Base-by-base conservation (phyloP, 805 yeast species). In the Hanseniaspora thailandica region DNA sequence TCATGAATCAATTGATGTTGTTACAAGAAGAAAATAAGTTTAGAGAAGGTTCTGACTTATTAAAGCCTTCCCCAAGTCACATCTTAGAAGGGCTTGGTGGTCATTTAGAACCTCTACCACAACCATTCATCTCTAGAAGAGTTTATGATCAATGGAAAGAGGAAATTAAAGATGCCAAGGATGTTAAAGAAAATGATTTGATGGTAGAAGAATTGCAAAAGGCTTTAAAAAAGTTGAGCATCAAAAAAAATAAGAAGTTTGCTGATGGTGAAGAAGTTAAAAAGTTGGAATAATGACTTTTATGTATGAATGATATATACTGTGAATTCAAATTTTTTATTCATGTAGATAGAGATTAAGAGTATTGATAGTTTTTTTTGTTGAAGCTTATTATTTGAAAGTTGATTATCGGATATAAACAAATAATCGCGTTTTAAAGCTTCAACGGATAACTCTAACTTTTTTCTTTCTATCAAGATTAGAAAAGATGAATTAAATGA, bases 41-140 rank as follows among this genome's bases (percentile, higher is more conserved):
- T 5, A 26, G 20, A 17, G 57, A 68, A 20, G 93, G 94, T 9
- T 82, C 94, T 1, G 90, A 87, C 65, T 68, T 69, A 47, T 63
- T 69, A 47, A 84, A 81, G 62, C 55, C 55, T 22, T 38, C 34
- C 35, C 88, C 90, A 13, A 75, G 81, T 39, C 76, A 73, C 31
- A 84, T 88, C 1, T 86, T 82, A 62, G 87, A 76, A 43, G 97
- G 97, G 52, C 69, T 62, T 3, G 65, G 75, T 46, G 82, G 81
- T 15, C 76, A 78, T 15, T 74, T 75, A 57, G 74, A 74, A 26
- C 81, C 79, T 39, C 74, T 76, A n/a, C 77, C 86, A 8, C 73
- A 74, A 66, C 82, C 85, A 20, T 84, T 78, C 60, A 71, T 82
- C n/a, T 77, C 86, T 43, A 74, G 70, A 20, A 49, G 35, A 3